These are phyloP conservation scores for Debaryomyces castellii DNA, from an alignment of 805 yeast genomes.

Conservation along the genomic window DNA sequence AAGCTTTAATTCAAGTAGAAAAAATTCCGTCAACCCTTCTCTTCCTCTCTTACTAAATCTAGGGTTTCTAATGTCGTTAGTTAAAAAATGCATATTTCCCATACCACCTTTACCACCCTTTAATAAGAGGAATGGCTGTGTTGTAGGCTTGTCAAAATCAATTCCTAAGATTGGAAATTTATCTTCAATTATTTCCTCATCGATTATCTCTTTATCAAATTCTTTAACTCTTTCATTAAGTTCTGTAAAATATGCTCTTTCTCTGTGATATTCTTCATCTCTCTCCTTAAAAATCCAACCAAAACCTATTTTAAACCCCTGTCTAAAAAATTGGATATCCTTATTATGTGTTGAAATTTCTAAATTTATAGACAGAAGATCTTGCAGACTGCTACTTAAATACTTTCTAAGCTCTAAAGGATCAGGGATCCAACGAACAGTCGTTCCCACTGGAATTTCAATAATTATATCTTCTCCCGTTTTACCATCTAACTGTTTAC, in stretches of 20 bases:
- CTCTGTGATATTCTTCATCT: conserved; percentile 66
- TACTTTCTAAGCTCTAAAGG: conserved; percentile 47
- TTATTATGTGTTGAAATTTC: conserved; percentile 28
- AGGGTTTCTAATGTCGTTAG: conserved; percentile 83
- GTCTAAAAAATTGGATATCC: conserved; percentile 57
- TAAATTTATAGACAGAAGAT: conserved; percentile 23
- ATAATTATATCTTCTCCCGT: conserved; percentile 76
- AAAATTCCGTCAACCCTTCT: conserved; percentile 59
- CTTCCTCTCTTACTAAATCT: conserved; percentile 84
- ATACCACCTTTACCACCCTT: conserved; percentile 93
- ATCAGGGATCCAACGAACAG: conserved; percentile 80
- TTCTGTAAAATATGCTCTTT: conserved; percentile 62
- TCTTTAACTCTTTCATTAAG: conserved; percentile 62
- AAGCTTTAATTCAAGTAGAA: conserved; percentile 79
- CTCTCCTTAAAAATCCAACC: conserved; percentile 90
- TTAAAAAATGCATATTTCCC: conserved; percentile 94
- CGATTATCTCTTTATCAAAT: conserved; percentile 58
- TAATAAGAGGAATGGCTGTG: conserved; percentile 65
- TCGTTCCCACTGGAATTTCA: conserved; percentile 91
- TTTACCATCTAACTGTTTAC: conserved; percentile 82
- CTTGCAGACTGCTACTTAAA: conserved; percentile 13
- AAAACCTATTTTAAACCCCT: conserved; percentile 62
- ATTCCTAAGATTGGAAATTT: conserved; percentile 79
- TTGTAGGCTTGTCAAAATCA: conserved; percentile 63
- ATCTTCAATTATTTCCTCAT: conserved; percentile 62